Evolutionary conservation across 345 rosid genomes (phyloP).

Genomic region (Balakata baccata): DNA sequence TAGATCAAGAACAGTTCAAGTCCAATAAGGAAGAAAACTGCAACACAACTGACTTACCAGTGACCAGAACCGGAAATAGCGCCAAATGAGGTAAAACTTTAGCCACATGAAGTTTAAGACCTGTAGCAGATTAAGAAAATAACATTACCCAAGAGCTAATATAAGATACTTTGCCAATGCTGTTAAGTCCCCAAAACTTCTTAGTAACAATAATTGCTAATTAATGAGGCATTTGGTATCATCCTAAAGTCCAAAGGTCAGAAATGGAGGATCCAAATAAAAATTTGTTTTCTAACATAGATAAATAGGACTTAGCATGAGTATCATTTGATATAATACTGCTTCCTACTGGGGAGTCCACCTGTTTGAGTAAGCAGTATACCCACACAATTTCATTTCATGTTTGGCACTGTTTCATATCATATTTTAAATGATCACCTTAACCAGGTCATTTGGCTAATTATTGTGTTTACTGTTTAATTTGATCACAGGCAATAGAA

Average conservation of each 20-base stretch:
- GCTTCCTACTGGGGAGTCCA: background rate
- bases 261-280: background rate
- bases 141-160: background rate
- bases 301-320: background rate
- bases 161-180: background rate
- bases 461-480: background rate
- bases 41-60: slow-evolving; percentile 49
- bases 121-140: slow-evolving; percentile 40
- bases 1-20: slow-evolving; percentile 6
- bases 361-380: background rate
- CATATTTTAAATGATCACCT: no score
- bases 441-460: background rate
- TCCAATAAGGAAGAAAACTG: background rate
- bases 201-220: background rate
- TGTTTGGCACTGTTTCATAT: background rate
- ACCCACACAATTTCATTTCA: background rate
- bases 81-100: slow-evolving; percentile 89
- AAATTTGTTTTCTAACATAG: background rate
- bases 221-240: background rate
- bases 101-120: slow-evolving; percentile 98
- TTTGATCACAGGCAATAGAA: background rate
- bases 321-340: background rate
- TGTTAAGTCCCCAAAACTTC: background rate
- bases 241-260: background rate
- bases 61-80: slow-evolving; percentile 93